Evolutionary conservation across 495 filamentous ascomycete species (phyloP).

Genomic region (Hyphodiscus hymeniophilus): DNA sequence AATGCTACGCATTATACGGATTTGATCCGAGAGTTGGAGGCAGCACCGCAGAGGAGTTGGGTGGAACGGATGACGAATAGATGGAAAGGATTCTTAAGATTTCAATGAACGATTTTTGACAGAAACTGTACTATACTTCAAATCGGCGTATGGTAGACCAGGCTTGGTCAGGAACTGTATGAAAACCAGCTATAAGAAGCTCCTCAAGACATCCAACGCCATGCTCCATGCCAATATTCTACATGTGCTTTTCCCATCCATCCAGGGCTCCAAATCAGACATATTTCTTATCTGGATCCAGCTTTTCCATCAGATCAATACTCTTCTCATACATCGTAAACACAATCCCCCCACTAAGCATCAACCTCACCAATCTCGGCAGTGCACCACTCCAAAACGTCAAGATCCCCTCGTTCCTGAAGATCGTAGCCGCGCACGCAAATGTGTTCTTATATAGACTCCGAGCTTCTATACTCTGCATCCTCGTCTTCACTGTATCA

Average conservation of each 20-base stretch:
- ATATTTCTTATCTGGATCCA: slow-evolving; percentile 82
- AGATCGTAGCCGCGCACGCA: slow-evolving; percentile 72
- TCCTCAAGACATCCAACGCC: slow-evolving; percentile 11
- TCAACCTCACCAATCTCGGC: slow-evolving; percentile 72
- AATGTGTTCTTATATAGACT: slow-evolving; percentile 82
- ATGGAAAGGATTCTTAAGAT: slow-evolving; percentile 55
- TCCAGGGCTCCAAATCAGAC: slow-evolving; percentile 39
- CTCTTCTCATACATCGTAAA: slow-evolving; percentile 99
- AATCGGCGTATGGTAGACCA: slow-evolving; percentile 15
- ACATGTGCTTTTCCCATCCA: background rate
- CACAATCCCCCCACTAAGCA: slow-evolving; percentile 91
- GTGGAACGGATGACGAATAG: slow-evolving; percentile 45
- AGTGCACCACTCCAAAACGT: slow-evolving; percentile 94
- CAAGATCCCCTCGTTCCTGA: slow-evolving; percentile 79
- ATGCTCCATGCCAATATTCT: slow-evolving; percentile 5
- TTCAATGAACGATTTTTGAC: slow-evolving; percentile 31
- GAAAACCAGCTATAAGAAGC: background rate
- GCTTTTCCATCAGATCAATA: slow-evolving; percentile 73
- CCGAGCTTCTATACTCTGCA: slow-evolving; percentile 92
- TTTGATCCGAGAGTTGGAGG: slow-evolving; percentile 62
- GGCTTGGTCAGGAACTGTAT: background rate
- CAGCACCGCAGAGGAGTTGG: slow-evolving; percentile 56
- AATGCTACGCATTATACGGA: slow-evolving; percentile 72
- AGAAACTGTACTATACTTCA: slow-evolving; percentile 6
- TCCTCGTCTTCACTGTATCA: slow-evolving; percentile 93